A percentile compares a stretch with the other conserved stretches of the same genome.
phyloP scores from a whole-genome alignment of 2,329 filamentous ascomycete genomes.

The Fusarium irregulare region DNA sequence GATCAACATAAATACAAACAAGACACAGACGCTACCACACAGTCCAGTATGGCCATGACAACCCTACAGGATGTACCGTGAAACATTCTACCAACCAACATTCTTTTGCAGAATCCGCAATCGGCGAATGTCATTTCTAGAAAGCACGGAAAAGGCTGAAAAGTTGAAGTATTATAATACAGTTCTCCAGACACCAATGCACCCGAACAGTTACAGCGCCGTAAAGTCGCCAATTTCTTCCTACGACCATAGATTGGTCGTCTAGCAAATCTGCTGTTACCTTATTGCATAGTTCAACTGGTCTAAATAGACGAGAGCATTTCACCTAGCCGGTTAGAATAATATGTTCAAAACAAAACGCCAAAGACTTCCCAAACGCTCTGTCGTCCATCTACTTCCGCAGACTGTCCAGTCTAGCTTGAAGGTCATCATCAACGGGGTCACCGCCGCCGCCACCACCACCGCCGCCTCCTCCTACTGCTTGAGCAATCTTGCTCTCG shows the following conservation, averaged over 20 bases:
- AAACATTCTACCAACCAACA: not conserved
- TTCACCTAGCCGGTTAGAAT: not conserved
- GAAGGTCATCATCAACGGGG: slow-evolving; percentile 88
- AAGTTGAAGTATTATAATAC: slow-evolving; percentile 34
- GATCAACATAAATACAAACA: not conserved
- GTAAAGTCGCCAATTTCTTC: slow-evolving; percentile 7
- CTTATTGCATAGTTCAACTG: not conserved
- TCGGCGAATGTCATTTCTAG: slow-evolving; percentile 26
- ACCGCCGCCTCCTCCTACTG: slow-evolving; percentile 72
- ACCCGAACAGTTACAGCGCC: slow-evolving; percentile 40
- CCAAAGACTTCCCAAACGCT: not conserved
- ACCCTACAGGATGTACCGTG: not conserved
- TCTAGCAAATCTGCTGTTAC: not conserved
- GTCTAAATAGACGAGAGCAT: not conserved
- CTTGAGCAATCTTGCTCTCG: slow-evolving; percentile 86
- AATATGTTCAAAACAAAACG: not conserved
- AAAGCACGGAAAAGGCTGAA: slow-evolving; percentile 31
- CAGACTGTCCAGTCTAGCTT: slow-evolving; percentile 91
- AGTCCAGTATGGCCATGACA: not conserved
- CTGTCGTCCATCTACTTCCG: slow-evolving; percentile 59
- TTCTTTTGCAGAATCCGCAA: not conserved
- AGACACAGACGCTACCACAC: not conserved
- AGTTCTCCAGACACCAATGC: slow-evolving; percentile 44
- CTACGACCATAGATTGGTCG: not conserved
- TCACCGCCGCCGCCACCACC: slow-evolving; percentile 65